Evolutionary conservation across 148 eudicot genomes (phyloP), one percentile per base, ranked within the genome.

Genomic region (Persicaria tinctoria): DNA sequence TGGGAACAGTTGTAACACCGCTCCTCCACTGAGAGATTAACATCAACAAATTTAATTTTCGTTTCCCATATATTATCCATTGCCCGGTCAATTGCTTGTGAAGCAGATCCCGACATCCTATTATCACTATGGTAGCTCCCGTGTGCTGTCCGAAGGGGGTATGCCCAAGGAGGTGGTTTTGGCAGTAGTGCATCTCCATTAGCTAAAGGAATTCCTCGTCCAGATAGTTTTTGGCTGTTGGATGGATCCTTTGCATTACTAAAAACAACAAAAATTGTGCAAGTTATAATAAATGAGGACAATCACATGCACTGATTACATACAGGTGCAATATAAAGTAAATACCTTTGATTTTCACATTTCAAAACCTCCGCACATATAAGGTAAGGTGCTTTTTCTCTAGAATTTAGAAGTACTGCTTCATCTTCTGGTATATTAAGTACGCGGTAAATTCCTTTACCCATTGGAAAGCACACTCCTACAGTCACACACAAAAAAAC

Each of bases 141-240:
- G 50, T 92, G 92, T 18, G 83, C 84, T n/a, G 86, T 87, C 85
- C 91, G 81, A 76, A 95, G 70, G 62, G 98, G 98, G 79, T 83
- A 92, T 46, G 97, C 98, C 98, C 98, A 95, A 50, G 98, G 93
- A 79, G 98, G 98, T 38, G 96, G 97, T 85, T 88, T 89, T 44
- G 92, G 97, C 84, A 95, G 78, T 47, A 92, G 79, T 70, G 93
- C 98, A 78, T 92, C 97, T 64, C 98, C 96, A 86, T 95, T 87
- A 54, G 97, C 98, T 73, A 95, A 81, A 69, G 98, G 97, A 74
- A 94, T 94, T 76, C 98, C 98, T 80, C 92, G 97, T 82, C 79
- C 84, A 73, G 97, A 92, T 68, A 92, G 91, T 81, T 92, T 92
- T 73, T 89, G 96, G 70, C 86, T 62, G 73, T 74, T 80, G 51